These are phyloP conservation scores for Plasmodium inui DNA, from an alignment of 169 alveolate genomes.

Conservation along the genomic window DNA sequence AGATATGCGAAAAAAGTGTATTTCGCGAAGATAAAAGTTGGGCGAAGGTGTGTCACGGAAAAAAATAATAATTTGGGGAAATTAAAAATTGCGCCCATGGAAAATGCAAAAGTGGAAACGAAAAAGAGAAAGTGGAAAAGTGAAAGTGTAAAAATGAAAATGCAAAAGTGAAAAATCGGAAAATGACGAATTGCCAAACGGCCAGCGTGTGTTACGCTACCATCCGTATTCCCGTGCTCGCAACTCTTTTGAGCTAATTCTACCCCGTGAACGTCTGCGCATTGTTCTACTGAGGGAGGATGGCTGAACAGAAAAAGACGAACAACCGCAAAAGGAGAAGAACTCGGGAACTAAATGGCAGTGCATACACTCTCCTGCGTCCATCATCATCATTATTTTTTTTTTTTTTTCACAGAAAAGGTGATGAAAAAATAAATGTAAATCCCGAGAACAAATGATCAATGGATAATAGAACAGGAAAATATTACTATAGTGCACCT, in stretches of 20 bases:
- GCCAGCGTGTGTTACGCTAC: background rate
- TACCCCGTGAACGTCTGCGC: background rate
- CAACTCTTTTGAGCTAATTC: background rate
- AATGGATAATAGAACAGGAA: background rate
- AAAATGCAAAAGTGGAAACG: background rate
- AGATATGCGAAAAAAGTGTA: background rate
- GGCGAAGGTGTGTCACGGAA: background rate
- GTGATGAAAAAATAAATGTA: background rate
- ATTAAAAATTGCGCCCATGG: background rate
- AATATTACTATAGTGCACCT: background rate
- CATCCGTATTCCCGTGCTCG: background rate
- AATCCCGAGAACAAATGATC: background rate
- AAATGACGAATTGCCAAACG: background rate
- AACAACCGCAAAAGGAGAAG: background rate
- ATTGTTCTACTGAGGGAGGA: background rate
- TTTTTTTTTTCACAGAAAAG: background rate
- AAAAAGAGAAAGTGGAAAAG: background rate
- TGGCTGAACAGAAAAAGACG: background rate
- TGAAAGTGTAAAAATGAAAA: background rate
- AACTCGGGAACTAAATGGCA: background rate
- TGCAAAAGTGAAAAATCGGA: background rate
- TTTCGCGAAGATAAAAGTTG: background rate
- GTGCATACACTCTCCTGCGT: background rate
- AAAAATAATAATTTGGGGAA: background rate
- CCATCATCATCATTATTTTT: background rate